Conservation (phyloP, 129 eudicot genomes). For the Chrysanthemum seticuspe region DNA sequence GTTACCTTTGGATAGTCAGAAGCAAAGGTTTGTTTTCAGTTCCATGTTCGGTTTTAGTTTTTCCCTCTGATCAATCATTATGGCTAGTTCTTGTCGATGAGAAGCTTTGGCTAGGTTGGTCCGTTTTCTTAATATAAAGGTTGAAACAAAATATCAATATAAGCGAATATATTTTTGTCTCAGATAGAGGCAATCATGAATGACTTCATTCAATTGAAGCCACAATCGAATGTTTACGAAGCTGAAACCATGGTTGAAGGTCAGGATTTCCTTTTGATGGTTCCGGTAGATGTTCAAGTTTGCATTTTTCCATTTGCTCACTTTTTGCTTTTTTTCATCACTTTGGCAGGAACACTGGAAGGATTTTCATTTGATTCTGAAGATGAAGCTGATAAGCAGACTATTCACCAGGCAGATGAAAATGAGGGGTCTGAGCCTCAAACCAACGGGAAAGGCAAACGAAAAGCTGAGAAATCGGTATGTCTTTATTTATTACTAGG, state of each 20-base stretch:
- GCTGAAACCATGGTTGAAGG: conserved; percentile 99
- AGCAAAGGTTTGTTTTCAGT: conserved; percentile 72
- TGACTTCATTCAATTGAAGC: conserved; percentile 87
- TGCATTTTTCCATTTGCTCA: too few relatives aligned
- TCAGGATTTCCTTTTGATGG: conserved; percentile 49
- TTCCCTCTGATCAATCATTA: not conserved
- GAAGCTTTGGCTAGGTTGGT: conserved; percentile 6
- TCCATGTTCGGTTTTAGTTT: conserved; percentile 1
- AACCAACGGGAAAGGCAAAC: conserved; percentile 49
- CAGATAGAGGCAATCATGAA: conserved; percentile 96
- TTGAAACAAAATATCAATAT: not conserved
- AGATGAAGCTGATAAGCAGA: conserved; percentile 75
- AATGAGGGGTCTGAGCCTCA: conserved; percentile 58
- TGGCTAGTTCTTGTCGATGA: not conserved
- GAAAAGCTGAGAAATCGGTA: conserved; percentile 66
- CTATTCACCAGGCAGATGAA: conserved; percentile 43
- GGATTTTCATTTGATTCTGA: too few relatives aligned
- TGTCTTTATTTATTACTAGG: conserved; percentile 16
- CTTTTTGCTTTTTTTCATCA: too few relatives aligned
- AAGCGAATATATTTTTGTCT: not conserved
- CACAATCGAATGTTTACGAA: conserved; percentile 87
- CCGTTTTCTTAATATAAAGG: not conserved
- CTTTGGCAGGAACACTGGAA: too few relatives aligned
- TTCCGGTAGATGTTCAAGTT: too few relatives aligned
- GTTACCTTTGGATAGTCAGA: conserved; percentile 96